Conservation (phyloP, 306 rosid species). For the Heteromeles arbutifolia region DNA sequence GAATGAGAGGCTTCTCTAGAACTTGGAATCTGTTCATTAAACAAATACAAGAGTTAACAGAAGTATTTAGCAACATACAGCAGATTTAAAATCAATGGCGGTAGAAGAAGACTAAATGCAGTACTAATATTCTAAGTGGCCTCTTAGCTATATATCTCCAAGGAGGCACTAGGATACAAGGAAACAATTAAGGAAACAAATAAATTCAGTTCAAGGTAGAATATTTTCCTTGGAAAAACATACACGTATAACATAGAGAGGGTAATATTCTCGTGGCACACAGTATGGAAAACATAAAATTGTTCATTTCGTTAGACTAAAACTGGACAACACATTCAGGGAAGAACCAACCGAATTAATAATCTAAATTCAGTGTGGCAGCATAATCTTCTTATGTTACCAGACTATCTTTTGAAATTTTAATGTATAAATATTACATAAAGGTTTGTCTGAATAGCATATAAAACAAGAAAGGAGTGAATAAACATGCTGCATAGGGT, state of each 20-base stretch:
- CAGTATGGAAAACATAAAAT: neutral
- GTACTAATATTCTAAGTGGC: neutral
- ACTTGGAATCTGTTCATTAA: conserved; percentile 63
- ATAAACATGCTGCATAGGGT: neutral
- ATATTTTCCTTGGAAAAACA: neutral
- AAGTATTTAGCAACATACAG: neutral
- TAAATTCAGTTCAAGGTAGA: neutral
- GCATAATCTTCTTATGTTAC: neutral
- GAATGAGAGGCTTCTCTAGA: conserved; percentile 64
- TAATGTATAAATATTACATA: neutral
- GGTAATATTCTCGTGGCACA: neutral
- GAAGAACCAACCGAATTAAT: neutral
- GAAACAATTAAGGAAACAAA: neutral
- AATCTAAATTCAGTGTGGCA: neutral
- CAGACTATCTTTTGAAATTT: neutral
- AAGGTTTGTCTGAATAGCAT: neutral
- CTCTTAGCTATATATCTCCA: neutral
- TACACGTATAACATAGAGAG: neutral
- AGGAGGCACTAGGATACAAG: neutral
- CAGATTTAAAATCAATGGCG: neutral
- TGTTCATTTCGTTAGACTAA: neutral
- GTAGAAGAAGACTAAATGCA: neutral
- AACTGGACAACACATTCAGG: neutral
- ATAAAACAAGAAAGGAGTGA: neutral
- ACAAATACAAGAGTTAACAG: neutral